A percentile compares a stretch with the other conserved stretches of the same genome.
Evolutionary conservation across 495 filamentous ascomycete species (phyloP).

Genomic region (Penicillium maclennaniae): DNA sequence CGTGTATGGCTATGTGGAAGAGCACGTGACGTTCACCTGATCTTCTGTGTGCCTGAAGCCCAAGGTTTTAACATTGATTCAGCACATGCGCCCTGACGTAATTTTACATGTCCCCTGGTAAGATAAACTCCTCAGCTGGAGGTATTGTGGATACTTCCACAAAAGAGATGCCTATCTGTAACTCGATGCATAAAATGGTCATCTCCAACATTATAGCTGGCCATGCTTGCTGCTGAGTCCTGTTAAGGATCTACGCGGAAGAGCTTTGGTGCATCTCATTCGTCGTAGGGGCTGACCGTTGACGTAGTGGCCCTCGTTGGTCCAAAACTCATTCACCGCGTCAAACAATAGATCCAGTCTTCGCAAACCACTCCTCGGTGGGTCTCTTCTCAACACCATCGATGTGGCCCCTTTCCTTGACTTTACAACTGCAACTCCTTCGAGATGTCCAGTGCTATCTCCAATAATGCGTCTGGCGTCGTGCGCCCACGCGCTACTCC

Average conservation of each 20-base stretch:
- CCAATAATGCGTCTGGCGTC: constrained; percentile 25
- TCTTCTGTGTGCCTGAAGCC: background rate
- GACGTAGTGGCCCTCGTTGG: constrained; percentile 14
- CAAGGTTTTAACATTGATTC: background rate
- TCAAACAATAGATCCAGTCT: constrained; percentile 3
- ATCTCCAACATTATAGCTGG: too few species aligned
- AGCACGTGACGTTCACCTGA: constrained; percentile 3
- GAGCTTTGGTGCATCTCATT: background rate
- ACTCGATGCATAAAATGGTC: too few species aligned
- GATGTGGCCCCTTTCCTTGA: constrained; percentile 20
- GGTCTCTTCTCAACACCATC: background rate
- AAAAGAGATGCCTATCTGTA: background rate
- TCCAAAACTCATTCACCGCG: background rate
- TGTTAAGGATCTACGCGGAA: background rate
- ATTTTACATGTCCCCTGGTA: background rate
- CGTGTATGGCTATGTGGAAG: background rate
- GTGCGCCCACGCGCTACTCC: constrained; percentile 34
- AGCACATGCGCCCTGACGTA: background rate
- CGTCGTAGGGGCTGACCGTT: constrained; percentile 14
- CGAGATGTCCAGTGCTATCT: constrained; percentile 37
- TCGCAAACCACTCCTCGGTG: constrained; percentile 8
- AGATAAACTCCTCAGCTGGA: background rate
- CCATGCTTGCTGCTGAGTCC: background rate
- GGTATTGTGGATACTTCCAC: background rate
- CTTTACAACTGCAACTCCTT: constrained; percentile 9